Conservation (phyloP, 2,329 filamentous ascomycete genomes). For the Pezicula carpinea region DNA sequence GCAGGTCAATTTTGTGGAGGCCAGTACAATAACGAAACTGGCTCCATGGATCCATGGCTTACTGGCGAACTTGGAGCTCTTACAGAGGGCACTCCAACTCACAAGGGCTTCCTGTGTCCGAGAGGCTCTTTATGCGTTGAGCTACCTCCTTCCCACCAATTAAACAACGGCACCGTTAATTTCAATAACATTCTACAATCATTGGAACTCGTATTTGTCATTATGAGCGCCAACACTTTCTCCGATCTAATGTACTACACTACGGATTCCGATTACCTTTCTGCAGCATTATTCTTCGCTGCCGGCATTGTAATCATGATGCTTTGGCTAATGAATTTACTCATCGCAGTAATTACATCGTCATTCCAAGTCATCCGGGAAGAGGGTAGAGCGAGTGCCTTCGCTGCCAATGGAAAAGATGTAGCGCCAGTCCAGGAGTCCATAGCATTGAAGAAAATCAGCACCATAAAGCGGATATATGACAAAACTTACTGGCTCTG, state of each 20-base stretch:
- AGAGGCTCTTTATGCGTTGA: constrained; percentile 78
- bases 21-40: constrained; percentile 59
- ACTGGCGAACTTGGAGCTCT: constrained; percentile 26
- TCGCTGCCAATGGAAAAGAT: constrained; percentile 66
- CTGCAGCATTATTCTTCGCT: constrained; percentile 73
- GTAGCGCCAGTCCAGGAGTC: constrained; percentile 24
- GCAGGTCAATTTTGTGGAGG: constrained; percentile 81
- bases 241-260: constrained; percentile 92
- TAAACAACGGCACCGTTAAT: constrained; percentile 79
- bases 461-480: constrained; percentile 64
- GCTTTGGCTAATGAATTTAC: constrained; percentile 91
- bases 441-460: constrained; percentile 35
- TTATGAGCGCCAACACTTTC: constrained; percentile 98
- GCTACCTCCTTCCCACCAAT: constrained; percentile 52
- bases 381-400: constrained; percentile 90
- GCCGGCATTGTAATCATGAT: constrained; percentile 83
- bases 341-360: constrained; percentile 95
- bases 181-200: constrained; percentile 95
- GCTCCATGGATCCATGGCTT: constrained; percentile 63
- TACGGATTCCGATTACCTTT: constrained; percentile 84
- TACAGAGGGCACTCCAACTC: constrained; percentile 41
- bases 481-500: constrained; percentile 72
- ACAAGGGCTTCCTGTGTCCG: constrained; percentile 89
- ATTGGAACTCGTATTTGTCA: constrained; percentile 89
- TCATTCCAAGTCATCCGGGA: constrained; percentile 98